A percentile compares a stretch with the other conserved stretches of the same genome.
These are phyloP conservation scores for Candida caryicola DNA, from an alignment of 805 yeast species.

Conservation along the genomic window DNA sequence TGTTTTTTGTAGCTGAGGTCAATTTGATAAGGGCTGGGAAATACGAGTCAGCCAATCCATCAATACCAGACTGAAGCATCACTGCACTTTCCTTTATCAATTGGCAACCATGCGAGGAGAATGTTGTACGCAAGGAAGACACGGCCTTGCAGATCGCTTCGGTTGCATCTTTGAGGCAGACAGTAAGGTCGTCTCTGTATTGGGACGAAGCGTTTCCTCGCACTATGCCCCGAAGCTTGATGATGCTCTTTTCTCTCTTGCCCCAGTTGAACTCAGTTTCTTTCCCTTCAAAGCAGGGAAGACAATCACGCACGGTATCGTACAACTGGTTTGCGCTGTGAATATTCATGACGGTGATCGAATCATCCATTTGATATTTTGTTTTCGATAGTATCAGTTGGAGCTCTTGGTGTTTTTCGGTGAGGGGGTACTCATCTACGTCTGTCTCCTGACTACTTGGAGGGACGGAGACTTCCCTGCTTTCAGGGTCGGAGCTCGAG, in stretches of 20 bases:
- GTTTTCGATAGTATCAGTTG: conserved; percentile 18
- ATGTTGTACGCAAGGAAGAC: conserved; percentile 77
- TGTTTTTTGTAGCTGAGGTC: conserved; percentile 59
- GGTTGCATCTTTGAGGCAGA: conserved; percentile 22
- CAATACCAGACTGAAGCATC: conserved; percentile 37
- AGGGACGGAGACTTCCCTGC: neutral
- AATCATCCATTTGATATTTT: conserved; percentile 38
- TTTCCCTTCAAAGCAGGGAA: conserved; percentile 53
- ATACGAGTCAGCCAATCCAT: conserved; percentile 49
- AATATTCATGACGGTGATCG: conserved; percentile 30
- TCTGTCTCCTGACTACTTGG: neutral
- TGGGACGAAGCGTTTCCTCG: conserved; percentile 52
- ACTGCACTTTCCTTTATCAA: conserved; percentile 65
- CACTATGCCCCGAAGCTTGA: conserved; percentile 55
- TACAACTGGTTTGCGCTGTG: conserved; percentile 20
- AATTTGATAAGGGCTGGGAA: conserved; percentile 49
- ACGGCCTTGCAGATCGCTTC: conserved; percentile 67
- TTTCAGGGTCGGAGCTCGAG: neutral
- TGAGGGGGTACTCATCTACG: neutral
- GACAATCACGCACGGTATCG: conserved; percentile 14
- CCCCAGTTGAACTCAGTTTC: conserved; percentile 92
- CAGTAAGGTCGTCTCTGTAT: conserved; percentile 38
- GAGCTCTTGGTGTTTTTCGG: conserved; percentile 8
- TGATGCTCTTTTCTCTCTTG: conserved; percentile 59
- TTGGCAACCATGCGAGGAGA: conserved; percentile 73